Evolutionary conservation across 192 early-diverging fungal genomes (phyloP), one percentile per base, ranked within the genome.

Genomic region (Gigaspora rosea): DNA sequence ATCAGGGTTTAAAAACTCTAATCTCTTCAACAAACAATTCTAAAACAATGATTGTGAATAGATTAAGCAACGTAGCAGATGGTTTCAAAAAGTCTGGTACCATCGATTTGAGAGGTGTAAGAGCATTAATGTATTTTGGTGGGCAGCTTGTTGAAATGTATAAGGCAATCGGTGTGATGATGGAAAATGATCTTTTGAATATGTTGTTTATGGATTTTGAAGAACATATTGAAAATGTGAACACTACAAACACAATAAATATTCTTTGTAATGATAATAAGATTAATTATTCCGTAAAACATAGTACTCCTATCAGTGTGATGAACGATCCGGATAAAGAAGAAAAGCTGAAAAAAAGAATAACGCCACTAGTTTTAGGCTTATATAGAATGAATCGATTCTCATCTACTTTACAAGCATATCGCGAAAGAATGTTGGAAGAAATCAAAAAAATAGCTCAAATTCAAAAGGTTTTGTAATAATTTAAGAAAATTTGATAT

Each of bases 371-470:
- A 67, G 81, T 95, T 0, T 86, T 90, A 61, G 96, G 95, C 8
- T 78, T 99, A 51, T 81, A 95, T 32, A 85, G 92, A 12, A 93
- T 94, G 9, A 90, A 93, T 54, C 82, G 88, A 47, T 79, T 97
- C 8, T 85, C 78, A 36, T 76, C 75, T 47, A 89, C 93, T 11
- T 77, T 99, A 49, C 92, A 94, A 75, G 71, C 82, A 1, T 97
- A 94, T 79, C 88, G 91, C n/a, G 94, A 96, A 9, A 79, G 83
- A 18, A 81, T 97, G 46, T 82, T 94, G 76, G 79, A 88, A 2
- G 93, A 96, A 76, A 83, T 97, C 13, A 94, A 94, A 32, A 84
- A 83, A 12, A 82, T 95, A 58, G 90, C 94, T 41, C 92, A 94
- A 68, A 89, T 95, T 35, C 92, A 94, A 73, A 89, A 92, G 82